These are phyloP conservation scores for Colletotrichum orchidophilum DNA, from an alignment of 2,329 filamentous ascomycete species.

Conservation along the genomic window DNA sequence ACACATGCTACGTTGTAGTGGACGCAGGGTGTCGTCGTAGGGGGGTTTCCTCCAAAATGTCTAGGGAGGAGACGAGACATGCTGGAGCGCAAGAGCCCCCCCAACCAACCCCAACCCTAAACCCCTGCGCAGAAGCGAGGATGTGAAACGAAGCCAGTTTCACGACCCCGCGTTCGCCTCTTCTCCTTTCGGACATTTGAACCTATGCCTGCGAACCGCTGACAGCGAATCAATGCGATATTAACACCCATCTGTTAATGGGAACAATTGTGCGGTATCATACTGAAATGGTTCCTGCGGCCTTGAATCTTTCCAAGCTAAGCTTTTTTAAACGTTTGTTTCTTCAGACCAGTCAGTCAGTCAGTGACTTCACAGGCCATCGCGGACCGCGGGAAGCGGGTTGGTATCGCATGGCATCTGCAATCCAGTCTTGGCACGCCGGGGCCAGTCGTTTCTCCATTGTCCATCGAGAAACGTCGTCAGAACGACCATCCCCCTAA, in stretches of 20 bases:
- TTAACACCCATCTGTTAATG: conserved; percentile 14
- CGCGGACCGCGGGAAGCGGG: conserved; percentile 6
- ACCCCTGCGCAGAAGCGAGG: conserved; percentile 17
- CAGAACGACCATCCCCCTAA: conserved; percentile 11
- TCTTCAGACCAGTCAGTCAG: conserved; percentile 8
- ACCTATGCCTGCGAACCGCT: conserved; percentile 8
- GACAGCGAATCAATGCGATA: conserved; percentile 27
- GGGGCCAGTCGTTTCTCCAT: conserved; percentile 30
- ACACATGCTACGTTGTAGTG: conserved; percentile 26
- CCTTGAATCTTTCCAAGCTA: conserved; percentile 6
- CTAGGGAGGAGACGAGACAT: neutral
- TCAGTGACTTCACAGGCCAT: neutral
- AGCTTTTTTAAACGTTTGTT: conserved; percentile 31
- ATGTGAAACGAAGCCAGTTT: conserved; percentile 32
- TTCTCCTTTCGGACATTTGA: conserved; percentile 31
- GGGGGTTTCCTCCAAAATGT: neutral
- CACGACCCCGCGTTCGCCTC: conserved; percentile 25
- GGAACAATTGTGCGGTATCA: conserved; percentile 14
- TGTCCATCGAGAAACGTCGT: conserved; percentile 18
- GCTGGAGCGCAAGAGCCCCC: neutral
- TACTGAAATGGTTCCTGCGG: conserved; percentile 26
- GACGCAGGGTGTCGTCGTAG: conserved; percentile 13
- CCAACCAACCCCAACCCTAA: neutral
- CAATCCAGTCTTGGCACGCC: conserved; percentile 7
- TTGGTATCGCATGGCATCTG: neutral